Base-by-base conservation (phyloP, 805 yeast species). In the Sugiyamaella lignohabitans region DNA sequence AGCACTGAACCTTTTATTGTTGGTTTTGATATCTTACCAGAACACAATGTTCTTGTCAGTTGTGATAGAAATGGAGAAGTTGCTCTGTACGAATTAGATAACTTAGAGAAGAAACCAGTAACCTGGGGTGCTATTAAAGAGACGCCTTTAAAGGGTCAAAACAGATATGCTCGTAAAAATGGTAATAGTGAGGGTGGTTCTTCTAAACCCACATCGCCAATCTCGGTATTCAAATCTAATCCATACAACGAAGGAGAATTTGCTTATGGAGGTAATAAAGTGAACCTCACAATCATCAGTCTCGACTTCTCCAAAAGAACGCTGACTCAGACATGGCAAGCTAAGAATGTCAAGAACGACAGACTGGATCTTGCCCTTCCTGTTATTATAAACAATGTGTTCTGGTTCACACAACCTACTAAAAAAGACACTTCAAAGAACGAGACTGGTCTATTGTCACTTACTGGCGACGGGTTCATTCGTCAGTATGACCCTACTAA, bases 191-290 rank as follows among this genome's bases (percentile, higher is more conserved):
- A n/a, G n/a, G n/a, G n/a, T n/a, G 32, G 11, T 14, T 8, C 11
- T 27, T 27, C 32, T 8, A 27, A 27, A 27, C 32, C 32, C 14
- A 8, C 8, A 27, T 27, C 14, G 14, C 11, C 8, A 14, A 27
- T 27, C 8, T 27, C 32, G 32, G 14, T 27, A 27, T 51, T 51
- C 36, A 37, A 38, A 30, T n/a, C 35, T 23, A 38, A 32, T 23
- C 43, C 27, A 3, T 42, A 35, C 22, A 27, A 42, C 37, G 40
- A 41, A 10, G 23, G 34, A 20, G 62, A 80, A 1, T 78, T 84
- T 63, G 95, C 93, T 1, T 77, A 70, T 57, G 97, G 97, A 30
- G 98, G 98, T 23, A 78, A 86, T 59, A 94, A 88, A 56, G 79
- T 79, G 49, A 89, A 86, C 60, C 66, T 85, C 3, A 38, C 16